These are phyloP conservation scores for Trichomonas vaginalis DNA, from an alignment of 208 protist species.

Conservation along the genomic window DNA sequence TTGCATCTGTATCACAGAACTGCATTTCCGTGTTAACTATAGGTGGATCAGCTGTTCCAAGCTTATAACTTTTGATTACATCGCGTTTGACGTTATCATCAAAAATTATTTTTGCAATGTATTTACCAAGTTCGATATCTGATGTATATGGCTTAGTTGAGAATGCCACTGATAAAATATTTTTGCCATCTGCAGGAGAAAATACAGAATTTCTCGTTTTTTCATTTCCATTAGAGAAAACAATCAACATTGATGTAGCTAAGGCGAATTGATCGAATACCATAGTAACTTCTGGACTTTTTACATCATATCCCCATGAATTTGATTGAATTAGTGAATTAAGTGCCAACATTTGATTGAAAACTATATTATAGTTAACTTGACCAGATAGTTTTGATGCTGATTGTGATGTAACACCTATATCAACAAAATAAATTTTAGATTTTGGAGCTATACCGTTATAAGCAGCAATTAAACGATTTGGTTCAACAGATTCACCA, in stretches of 20 bases:
- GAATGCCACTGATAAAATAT: not conserved
- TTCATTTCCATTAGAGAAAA: not conserved
- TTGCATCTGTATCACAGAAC: not conserved
- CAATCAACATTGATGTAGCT: not conserved
- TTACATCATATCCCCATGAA: not conserved
- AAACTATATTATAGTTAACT: not conserved
- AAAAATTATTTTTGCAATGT: not conserved
- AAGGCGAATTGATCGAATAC: not conserved
- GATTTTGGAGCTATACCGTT: not conserved
- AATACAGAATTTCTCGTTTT: not conserved
- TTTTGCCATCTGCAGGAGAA: conserved; percentile 10
- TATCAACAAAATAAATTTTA: not conserved
- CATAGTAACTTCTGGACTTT: not conserved
- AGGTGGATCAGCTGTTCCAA: not conserved
- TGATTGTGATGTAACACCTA: no score
- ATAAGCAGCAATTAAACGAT: not conserved
- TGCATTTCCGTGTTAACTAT: not conserved
- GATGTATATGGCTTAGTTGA: not conserved
- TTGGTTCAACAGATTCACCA: not conserved
- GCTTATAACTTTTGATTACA: not conserved
- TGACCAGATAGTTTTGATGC: not conserved
- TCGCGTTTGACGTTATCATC: not conserved
- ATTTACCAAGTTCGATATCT: not conserved
- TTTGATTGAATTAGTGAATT: not conserved
- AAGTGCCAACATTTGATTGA: not conserved